A percentile compares a stretch with the other conserved stretches of the same genome.
phyloP scores from a whole-genome alignment of 352 stramenopile genomes.

The Phytopythium montanum region DNA sequence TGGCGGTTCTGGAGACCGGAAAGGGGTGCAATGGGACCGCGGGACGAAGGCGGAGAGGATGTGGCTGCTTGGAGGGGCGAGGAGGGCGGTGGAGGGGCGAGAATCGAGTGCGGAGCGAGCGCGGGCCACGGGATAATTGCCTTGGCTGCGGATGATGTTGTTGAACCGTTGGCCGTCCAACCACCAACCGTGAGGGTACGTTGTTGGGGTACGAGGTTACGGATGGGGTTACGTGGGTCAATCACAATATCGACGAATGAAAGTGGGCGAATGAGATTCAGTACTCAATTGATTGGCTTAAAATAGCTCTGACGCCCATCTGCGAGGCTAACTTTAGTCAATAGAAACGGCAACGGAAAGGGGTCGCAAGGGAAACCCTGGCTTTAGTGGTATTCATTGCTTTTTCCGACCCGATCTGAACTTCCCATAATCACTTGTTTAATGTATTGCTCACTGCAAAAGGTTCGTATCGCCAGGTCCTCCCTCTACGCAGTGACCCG shows the following conservation, averaged over 20 bases:
- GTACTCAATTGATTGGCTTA: not conserved
- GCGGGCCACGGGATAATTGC: not conserved
- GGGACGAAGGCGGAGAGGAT: not conserved
- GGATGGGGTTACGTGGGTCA: not conserved
- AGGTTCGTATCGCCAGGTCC: conserved; percentile 5
- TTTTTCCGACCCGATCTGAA: not conserved
- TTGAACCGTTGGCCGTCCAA: conserved; percentile 8
- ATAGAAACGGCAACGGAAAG: conserved; percentile 1
- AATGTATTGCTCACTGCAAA: not conserved
- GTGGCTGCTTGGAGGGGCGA: too few species aligned
- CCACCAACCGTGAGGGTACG: conserved; percentile 5
- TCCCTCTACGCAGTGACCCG: conserved; percentile 1
- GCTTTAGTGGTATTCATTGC: not conserved
- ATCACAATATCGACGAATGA: not conserved
- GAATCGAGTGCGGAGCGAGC: not conserved
- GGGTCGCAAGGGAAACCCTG: conserved; percentile 2
- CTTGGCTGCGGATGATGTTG: conserved; percentile 7
- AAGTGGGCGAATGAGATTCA: not conserved
- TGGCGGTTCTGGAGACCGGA: conserved; percentile 3
- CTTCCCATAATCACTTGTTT: not conserved
- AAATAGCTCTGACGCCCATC: not conserved
- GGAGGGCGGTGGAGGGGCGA: not conserved
- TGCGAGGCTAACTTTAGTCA: not conserved
- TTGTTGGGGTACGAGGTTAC: not conserved
- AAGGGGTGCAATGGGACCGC: not conserved